phyloP scores from a whole-genome alignment of 2,329 filamentous ascomycete genomes.

The Aurifilum marmelostoma region DNA sequence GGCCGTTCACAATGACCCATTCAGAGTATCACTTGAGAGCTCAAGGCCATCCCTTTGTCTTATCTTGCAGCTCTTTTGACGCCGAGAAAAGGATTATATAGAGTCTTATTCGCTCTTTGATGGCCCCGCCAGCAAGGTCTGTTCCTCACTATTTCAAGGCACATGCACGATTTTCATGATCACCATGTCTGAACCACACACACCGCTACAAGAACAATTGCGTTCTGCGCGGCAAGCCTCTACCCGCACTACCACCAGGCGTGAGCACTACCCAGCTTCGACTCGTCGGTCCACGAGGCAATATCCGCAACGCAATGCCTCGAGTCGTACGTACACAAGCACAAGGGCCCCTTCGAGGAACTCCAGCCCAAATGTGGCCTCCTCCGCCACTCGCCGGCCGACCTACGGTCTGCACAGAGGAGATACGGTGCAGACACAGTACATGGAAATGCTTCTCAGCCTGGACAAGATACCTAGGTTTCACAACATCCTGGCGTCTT shows the following conservation, averaged over 20 bases:
- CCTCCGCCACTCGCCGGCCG: slow-evolving; percentile 1
- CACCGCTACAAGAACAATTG: not conserved
- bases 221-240: not conserved
- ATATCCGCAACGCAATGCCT: slow-evolving; percentile 6
- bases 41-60: not conserved
- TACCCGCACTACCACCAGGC: not conserved
- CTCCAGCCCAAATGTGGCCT: not conserved
- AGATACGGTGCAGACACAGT: slow-evolving; percentile 40
- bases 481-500: slow-evolving; percentile 48
- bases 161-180: not conserved
- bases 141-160: not conserved
- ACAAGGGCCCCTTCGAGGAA: slow-evolving; percentile 3
- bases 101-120: not conserved
- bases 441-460: slow-evolving; percentile 51
- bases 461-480: slow-evolving; percentile 48
- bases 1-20: not conserved
- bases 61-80: not conserved
- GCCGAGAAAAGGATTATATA: not conserved
- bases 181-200: slow-evolving; percentile 8
- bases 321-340: slow-evolving; percentile 21
- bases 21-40: not conserved
- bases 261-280: not conserved
- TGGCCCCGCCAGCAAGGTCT: not conserved
- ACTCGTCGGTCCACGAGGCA: not conserved
- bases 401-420: slow-evolving; percentile 17